These are phyloP conservation scores for Fusarium udum DNA, from an alignment of 2,329 filamentous ascomycete genomes.

Conservation along the genomic window DNA sequence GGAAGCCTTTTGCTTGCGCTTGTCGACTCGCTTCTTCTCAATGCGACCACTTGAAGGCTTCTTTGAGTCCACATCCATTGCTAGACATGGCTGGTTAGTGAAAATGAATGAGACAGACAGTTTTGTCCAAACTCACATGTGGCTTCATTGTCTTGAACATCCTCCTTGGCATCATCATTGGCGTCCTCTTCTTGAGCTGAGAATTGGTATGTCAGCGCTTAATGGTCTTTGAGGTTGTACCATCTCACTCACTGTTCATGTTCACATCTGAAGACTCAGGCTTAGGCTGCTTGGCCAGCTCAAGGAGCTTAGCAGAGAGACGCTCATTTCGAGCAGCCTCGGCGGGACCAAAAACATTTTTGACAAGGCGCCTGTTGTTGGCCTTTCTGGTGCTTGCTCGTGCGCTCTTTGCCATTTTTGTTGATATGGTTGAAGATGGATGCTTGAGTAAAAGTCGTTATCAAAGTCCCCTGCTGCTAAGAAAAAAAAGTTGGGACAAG, in stretches of 20 bases:
- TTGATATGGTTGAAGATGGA: constrained; percentile 17
- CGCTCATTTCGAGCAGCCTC: constrained; percentile 83
- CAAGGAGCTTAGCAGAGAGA: constrained; percentile 85
- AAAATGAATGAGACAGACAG: constrained; percentile 1
- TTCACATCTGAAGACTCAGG: constrained; percentile 63
- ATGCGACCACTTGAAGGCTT: constrained; percentile 52
- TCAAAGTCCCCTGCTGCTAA: constrained; percentile 25
- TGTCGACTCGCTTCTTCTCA: constrained; percentile 64
- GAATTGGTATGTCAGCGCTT: constrained; percentile 15
- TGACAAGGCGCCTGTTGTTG: constrained; percentile 84
- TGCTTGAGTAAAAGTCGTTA: constrained; percentile 23
- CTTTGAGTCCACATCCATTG: constrained; percentile 68
- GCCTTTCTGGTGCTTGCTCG: constrained; percentile 82
- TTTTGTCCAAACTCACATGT: constrained; percentile 33
- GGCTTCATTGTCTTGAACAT: constrained; percentile 42
- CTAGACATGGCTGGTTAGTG: constrained; percentile 40
- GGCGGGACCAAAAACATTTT: constrained; percentile 83
- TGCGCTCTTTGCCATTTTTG: constrained; percentile 85
- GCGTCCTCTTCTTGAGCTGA: constrained; percentile 44
- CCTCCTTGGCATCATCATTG: constrained; percentile 45
- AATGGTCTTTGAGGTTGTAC: neutral
- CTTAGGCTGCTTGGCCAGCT: constrained; percentile 80
- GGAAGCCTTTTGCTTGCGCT: constrained; percentile 64
- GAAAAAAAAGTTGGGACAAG: constrained; percentile 40
- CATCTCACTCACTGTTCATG: constrained; percentile 53